Evolutionary conservation across 371 early-diverging fungal species (phyloP).

Genomic region (Mucor mucedo): DNA sequence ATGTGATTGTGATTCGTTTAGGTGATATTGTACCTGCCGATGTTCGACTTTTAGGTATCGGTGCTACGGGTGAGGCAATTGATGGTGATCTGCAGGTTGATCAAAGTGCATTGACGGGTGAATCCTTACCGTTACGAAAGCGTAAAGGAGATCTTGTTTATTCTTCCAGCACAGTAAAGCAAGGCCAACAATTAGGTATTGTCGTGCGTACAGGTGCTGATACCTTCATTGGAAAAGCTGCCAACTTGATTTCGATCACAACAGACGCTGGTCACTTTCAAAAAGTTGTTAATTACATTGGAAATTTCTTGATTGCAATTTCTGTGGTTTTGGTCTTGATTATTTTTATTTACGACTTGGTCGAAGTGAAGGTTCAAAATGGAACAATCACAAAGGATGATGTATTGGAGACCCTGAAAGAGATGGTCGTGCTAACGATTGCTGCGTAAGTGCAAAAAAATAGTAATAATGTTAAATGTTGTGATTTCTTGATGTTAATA

Average conservation of each 20-base stretch:
- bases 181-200: conserved; percentile 88
- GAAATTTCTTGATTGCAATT: conserved; percentile 88
- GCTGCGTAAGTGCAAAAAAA: conserved; percentile 73
- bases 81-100: conserved; percentile 86
- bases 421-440: conserved; percentile 90
- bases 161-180: conserved; percentile 90
- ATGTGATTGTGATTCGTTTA: conserved; percentile 85
- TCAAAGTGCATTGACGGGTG: conserved; percentile 95
- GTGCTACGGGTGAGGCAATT: conserved; percentile 78
- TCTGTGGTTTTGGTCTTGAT: conserved; percentile 83
- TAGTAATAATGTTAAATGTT: no score
- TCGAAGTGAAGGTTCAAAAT: conserved; percentile 46
- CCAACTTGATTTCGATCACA: conserved; percentile 85
- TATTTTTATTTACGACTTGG: conserved; percentile 76
- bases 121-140: conserved; percentile 88
- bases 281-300: conserved; percentile 90
- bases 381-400: conserved; percentile 45
- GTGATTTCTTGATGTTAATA: background rate
- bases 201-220: conserved; percentile 87
- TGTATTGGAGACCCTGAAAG: conserved; percentile 70
- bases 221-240: conserved; percentile 93
- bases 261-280: conserved; percentile 90
- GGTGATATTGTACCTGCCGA: conserved; percentile 97
- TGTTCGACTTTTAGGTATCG: conserved; percentile 84
- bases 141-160: conserved; percentile 82